Evolutionary conservation across 176 grass and related monocot species (phyloP).

Genomic region (Carex parvula): DNA sequence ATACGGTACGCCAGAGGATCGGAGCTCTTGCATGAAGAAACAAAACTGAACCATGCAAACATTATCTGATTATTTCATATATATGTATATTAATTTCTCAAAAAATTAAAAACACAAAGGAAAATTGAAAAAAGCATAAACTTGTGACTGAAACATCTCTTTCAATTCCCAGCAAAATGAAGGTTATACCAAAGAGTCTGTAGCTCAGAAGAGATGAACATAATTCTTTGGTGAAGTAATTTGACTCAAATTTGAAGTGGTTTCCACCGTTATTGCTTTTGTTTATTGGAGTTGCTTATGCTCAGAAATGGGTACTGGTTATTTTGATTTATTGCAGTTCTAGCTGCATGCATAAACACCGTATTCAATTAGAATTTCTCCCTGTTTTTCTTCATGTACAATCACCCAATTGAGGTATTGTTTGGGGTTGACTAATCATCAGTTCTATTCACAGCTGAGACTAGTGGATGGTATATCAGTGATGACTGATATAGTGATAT

Average conservation of each 20-base stretch:
- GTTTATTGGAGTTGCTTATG: slow-evolving; percentile 11
- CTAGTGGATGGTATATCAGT: neutral
- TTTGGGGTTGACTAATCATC: neutral
- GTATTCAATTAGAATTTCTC: neutral
- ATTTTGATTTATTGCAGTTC: slow-evolving; percentile 5
- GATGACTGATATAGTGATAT: neutral
- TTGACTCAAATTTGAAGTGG: neutral
- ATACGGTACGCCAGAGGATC: too few relatives aligned
- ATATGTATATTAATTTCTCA: neutral
- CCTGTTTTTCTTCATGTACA: neutral
- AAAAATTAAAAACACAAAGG: neutral
- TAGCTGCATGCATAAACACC: neutral
- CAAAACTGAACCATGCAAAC: slow-evolving; percentile 7
- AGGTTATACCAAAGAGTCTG: slow-evolving; percentile 19
- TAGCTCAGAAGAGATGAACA: slow-evolving; percentile 47
- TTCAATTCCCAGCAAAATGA: slow-evolving; percentile 10
- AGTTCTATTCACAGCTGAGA: neutral
- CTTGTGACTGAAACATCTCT: neutral
- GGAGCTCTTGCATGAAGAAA: neutral
- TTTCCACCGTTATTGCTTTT: neutral
- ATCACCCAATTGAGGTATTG: neutral
- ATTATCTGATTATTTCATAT: neutral
- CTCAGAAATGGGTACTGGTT: slow-evolving; percentile 43
- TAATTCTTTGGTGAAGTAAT: neutral
- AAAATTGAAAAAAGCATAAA: neutral